Conservation (phyloP, 2,329 filamentous ascomycete species). For the Cercospora berteroae region DNA sequence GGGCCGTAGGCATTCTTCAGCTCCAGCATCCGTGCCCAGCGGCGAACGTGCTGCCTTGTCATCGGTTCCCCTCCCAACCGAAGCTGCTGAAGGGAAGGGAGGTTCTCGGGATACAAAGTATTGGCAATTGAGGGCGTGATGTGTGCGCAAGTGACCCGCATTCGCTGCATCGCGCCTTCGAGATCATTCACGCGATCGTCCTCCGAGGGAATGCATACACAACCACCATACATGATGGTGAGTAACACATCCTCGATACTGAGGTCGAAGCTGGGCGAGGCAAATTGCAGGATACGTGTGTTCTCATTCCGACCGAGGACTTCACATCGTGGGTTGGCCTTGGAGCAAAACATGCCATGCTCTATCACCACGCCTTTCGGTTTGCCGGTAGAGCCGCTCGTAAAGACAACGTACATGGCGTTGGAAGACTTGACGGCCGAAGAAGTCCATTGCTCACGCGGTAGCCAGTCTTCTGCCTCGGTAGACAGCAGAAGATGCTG, state of each 20-base stretch:
- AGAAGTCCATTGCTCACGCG: not conserved
- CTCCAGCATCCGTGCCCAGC: not conserved
- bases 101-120: not conserved
- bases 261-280: not conserved
- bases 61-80: not conserved
- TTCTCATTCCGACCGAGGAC: not conserved
- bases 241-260: not conserved
- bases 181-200: not conserved
- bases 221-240: not conserved
- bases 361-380: constrained; percentile 25
- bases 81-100: not conserved
- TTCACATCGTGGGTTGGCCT: not conserved
- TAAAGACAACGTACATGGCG: constrained; percentile 19
- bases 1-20: not conserved
- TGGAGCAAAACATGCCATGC: constrained; percentile 5
- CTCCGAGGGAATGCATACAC: not conserved
- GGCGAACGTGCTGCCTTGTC: not conserved
- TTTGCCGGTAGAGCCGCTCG: constrained; percentile 21
- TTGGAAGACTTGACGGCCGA: not conserved
- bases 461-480: not conserved
- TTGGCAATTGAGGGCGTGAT: not conserved
- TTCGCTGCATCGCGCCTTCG: not conserved
- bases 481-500: not conserved
- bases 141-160: not conserved
- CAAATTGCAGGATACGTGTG: not conserved